Conservation (phyloP, 164 flowering plant species). For the Paratinospora sagittata region DNA sequence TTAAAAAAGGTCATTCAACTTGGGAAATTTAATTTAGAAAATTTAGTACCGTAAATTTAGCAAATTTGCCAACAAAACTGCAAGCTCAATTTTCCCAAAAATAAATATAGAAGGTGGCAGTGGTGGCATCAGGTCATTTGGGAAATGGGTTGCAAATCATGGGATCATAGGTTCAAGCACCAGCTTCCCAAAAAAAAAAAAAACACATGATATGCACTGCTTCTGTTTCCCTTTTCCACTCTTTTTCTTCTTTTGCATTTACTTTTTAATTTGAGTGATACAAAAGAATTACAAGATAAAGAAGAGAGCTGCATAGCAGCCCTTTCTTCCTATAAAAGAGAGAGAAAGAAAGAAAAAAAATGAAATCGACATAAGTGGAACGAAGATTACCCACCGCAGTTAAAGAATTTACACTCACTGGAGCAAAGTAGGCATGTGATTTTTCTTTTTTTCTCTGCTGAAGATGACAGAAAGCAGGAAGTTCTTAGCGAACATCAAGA, state of each 20-base stretch:
- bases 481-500: conserved; percentile 13
- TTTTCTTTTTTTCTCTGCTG: neutral
- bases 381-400: conserved; percentile 1
- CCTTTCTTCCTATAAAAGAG: neutral
- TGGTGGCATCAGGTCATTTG: no score
- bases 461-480: neutral
- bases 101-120: no score
- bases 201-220: no score
- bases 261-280: conserved; percentile 25
- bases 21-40: no score
- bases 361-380: conserved; percentile 1
- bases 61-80: no score
- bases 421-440: conserved; percentile 12
- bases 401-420: conserved; percentile 35
- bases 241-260: conserved; percentile 24
- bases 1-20: no score
- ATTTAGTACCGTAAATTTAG: no score
- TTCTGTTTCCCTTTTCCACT: conserved; percentile 7
- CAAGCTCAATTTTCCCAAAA: no score
- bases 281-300: conserved; percentile 29
- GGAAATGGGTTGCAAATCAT: no score
- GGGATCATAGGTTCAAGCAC: no score
- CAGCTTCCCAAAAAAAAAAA: no score
- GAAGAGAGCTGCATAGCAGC: conserved; percentile 20
- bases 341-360: conserved; percentile 7